These are phyloP conservation scores for Starmera caribaea DNA, from an alignment of 805 yeast genomes.

Conservation along the genomic window DNA sequence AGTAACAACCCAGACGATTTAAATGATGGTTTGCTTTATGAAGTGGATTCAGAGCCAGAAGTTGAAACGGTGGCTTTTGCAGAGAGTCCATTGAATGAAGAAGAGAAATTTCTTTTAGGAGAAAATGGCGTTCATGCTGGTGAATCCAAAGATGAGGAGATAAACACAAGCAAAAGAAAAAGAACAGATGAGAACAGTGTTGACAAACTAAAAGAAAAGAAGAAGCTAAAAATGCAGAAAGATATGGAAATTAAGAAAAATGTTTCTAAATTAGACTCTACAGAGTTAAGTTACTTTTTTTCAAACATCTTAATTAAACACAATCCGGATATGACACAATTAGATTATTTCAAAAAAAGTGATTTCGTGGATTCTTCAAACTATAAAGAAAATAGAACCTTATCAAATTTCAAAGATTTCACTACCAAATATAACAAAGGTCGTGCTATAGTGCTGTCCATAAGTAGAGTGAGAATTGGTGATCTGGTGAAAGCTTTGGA, in stretches of 20 bases:
- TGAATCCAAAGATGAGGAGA: constrained; percentile 3
- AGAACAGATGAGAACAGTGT: constrained; percentile 13
- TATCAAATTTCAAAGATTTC: constrained; percentile 48
- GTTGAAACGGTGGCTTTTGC: constrained; percentile 25
- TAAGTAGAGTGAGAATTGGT: constrained; percentile 83
- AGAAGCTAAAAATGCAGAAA: constrained; percentile 55
- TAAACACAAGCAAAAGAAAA: constrained; percentile 12
- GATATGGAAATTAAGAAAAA: constrained; percentile 48
- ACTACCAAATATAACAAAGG: constrained; percentile 40
- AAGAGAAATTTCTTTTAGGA: constrained; percentile 16
- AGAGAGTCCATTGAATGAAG: constrained; percentile 1
- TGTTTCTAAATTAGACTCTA: constrained; percentile 47
- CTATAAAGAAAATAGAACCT: constrained; percentile 40
- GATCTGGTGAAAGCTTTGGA: constrained; percentile 62
- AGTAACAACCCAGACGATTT: constrained; percentile 51
- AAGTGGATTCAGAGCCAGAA: constrained; percentile 33
- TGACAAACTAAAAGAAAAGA: constrained; percentile 51
- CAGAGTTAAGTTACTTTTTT: constrained; percentile 56
- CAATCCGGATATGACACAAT: constrained; percentile 58
- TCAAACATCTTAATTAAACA: constrained; percentile 49
- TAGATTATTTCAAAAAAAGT: constrained; percentile 56
- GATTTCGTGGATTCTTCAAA: constrained; percentile 56
- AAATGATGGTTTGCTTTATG: constrained; percentile 69
- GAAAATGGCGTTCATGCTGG: constrained; percentile 9
- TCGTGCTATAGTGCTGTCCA: constrained; percentile 40